Base-by-base conservation (phyloP, 73 alveolate genomes). In the Paramecium biaurelia region DNA sequence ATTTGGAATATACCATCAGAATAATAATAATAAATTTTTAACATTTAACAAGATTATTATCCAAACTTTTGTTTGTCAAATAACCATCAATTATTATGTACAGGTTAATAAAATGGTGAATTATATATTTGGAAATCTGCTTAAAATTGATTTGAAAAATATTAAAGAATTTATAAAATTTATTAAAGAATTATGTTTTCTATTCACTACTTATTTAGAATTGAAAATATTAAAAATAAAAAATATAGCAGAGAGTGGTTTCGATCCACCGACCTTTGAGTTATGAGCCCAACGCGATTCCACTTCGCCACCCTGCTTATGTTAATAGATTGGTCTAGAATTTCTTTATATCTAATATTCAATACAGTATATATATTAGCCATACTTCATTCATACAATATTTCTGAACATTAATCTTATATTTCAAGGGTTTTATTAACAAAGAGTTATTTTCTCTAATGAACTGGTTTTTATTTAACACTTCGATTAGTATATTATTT, bases 231-330 rank as follows among this genome's bases (percentile, higher is more conserved):
- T 1, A 0, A 53, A 53, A 53, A 53, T 63, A 86, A 86, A 86
- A 86, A 59, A 63, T 86, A 28, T 89, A 89, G 94, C 94, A 89
- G 94, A 96, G 99, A 97, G 98, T 96, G 99, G 99, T 97, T 97
- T 97, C 99, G 99, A 97, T 97, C 99, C 99, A 96, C 98, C 99
- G 99, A 95, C 99, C 99, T 96, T 98, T 97, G 96, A 98, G 99
- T 97, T 97, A 97, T 97, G 99, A 97, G 99, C 99, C 99, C 96
- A 97, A 98, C 98, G 97, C 99, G 99, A 98, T 97, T 95, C 99
- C 99, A 96, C 99, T 97, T 98, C 99, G 99, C 99, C 99, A 96
- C 99, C 94, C 94, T 89, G 94, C 94, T 89, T 57, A 20, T 59
- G 84, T 63, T 63, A 26, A 14, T 24, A 23, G 12, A 30, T 26